A percentile compares a stretch with the other conserved stretches of the same genome.
Conservation (phyloP, 495 filamentous ascomycete species). For the Evansstolkia leycettana region DNA sequence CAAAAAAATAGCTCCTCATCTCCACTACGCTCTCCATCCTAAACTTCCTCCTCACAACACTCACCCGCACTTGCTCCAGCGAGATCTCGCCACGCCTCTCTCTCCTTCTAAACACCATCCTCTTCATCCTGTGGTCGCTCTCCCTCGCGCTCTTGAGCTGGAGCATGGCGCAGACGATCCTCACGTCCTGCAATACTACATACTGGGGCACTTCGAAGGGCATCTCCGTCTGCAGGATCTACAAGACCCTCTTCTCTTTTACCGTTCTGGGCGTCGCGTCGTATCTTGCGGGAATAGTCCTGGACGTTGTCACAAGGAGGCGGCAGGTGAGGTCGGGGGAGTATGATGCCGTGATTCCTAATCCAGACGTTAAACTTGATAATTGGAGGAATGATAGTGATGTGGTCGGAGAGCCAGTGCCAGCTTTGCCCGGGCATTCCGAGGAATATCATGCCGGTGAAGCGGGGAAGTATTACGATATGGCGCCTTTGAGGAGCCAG, state of each 20-base stretch:
- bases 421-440: not conserved
- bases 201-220: slow-evolving; percentile 47
- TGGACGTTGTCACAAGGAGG: slow-evolving; percentile 38
- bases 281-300: slow-evolving; percentile 32
- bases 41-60: slow-evolving; percentile 36
- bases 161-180: slow-evolving; percentile 43
- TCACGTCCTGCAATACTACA: slow-evolving; percentile 38
- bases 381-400: slow-evolving; percentile 14
- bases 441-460: slow-evolving; percentile 17
- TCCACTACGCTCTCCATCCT: slow-evolving; percentile 44
- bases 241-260: slow-evolving; percentile 58
- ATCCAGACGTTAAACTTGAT: slow-evolving; percentile 21
- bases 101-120: slow-evolving; percentile 35
- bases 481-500: slow-evolving; percentile 3
- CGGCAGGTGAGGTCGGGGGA: slow-evolving; percentile 31
- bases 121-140: slow-evolving; percentile 45
- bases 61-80: slow-evolving; percentile 43
- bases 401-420: not conserved
- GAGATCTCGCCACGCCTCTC: slow-evolving; percentile 47
- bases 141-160: slow-evolving; percentile 44
- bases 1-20: slow-evolving; percentile 35
- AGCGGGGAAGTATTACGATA: slow-evolving; percentile 19
- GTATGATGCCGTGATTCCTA: slow-evolving; percentile 28
- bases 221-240: slow-evolving; percentile 48
- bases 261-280: slow-evolving; percentile 35